Base-by-base conservation (phyloP, 176 grass and related monocot species). In the Paspalum notatum region DNA sequence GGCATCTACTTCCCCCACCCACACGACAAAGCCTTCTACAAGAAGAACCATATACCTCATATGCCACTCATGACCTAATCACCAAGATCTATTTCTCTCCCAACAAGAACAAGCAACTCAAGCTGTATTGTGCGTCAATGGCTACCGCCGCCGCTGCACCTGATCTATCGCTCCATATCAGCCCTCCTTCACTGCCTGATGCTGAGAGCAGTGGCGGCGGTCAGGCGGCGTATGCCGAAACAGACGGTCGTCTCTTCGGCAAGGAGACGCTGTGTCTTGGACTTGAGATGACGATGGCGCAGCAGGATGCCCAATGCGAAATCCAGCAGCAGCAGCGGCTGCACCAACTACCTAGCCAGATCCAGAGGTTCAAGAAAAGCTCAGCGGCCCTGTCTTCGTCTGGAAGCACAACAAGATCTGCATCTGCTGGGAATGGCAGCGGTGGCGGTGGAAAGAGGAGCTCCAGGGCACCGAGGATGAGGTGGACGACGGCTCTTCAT, bases 401-500 rank as follows among this genome's bases (percentile, higher is more conserved):
- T 3, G 78, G 78, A 16, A 32, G 72, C 9, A 68, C 51, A 1
- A 60, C 75, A 10, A 82, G 86, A 81, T 68, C 95, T 32, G 32
- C 32, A 81, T 68, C 95, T 32, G 32, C 32, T 63, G 64, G 49
- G 27, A 81, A 66, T 22, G 27, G 82, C 2, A 27, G n/a, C 10
- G 15, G 52, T 3, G 32, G 86, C 5, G 39, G 46, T 1, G 80
- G 86, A 13, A 98, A 93, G 85, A 95, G 90, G 85, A 95, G 74
- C 80, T 83, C 88, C 15, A 93, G 95, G 27, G 92, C 95, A 24
- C 92, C 95, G 22, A 93, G 95, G 76, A 98, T 98, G 95, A 78
- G 95, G 83, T 98, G 95, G 95, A 98, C 95, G 22, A 98, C 90
- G 20, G 84, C 92, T 4, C 92, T 98, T 61, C 95, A 98, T 81